Evolutionary conservation across 192 early-diverging fungal species (phyloP), one percentile per base, ranked within the genome.

Genomic region (Coemansia sp.): DNA sequence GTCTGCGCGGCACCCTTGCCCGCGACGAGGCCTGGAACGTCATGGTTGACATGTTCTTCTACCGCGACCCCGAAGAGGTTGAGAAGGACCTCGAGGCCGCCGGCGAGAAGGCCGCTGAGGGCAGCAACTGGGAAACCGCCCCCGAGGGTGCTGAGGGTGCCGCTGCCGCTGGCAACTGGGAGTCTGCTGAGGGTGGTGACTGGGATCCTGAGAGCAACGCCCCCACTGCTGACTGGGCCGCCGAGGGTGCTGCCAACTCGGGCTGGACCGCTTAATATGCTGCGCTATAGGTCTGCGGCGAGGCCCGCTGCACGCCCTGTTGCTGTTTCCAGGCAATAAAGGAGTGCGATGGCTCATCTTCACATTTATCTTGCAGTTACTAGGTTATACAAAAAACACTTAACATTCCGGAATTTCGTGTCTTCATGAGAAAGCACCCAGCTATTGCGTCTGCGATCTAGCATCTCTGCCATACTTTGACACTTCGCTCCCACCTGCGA

Each of bases 1-100:
- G 98, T 72, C 91, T 99, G 76, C 91, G 95, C 79, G 96, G 95
- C 74, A 86, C 90, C 77, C 86, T 99, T 75, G 68, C 91, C 72
- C 91, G 95, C 81, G 77, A 86, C 72, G 77, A 86, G 67, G 84
- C 87, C 65, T 99, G 98, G 98, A 86, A 93, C 64, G 85, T 99
- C 75, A 99, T 99, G 96, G 93, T 94, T 70, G 98, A 99, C 85
- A 95, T 99, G 98, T 99, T 98, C 98, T 98, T 99, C 92, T 99
- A 90, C 91, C 93, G 98, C 77, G 96, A 98, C 80, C 90, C 96
- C 70, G 93, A 92, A 75, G 98, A 99, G 80, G 89, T 90, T 61
- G 92, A 92, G 82, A 95, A 97, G 91, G 95, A 99, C 75, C 91
- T 88, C 60, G 87, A 88, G 62, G 85, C 85, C 53, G 87, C 81